Conservation (phyloP, 23 red algal species). For the Gracilaria gracilis region DNA sequence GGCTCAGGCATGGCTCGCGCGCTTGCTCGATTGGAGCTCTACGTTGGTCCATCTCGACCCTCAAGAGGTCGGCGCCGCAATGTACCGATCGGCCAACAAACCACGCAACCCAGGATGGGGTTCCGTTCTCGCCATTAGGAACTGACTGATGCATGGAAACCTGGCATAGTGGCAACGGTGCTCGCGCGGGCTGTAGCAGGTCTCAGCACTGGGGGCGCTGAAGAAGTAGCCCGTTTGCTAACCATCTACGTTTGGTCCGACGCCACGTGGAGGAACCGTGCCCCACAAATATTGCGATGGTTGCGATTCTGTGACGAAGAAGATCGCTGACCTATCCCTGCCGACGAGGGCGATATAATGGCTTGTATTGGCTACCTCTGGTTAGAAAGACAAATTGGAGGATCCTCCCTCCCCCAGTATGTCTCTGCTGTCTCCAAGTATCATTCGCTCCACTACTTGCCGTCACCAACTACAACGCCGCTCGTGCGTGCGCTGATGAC, state of each 20-base stretch:
- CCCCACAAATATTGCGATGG: neutral
- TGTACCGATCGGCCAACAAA: neutral
- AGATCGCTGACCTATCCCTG: too few species aligned
- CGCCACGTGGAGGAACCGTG: neutral
- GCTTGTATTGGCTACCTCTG: too few species aligned
- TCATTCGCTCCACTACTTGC: too few species aligned
- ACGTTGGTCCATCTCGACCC: neutral
- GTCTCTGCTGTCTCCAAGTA: too few species aligned
- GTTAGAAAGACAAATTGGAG: too few species aligned
- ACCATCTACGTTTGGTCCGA: neutral
- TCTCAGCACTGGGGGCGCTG: slow-evolving; percentile 1
- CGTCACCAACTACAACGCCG: too few species aligned
- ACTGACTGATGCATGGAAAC: neutral
- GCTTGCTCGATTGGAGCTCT: neutral
- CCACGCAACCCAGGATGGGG: slow-evolving; percentile 2
- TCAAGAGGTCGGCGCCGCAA: neutral
- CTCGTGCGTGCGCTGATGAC: too few species aligned
- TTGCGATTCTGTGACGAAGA: slow-evolving; percentile 28
- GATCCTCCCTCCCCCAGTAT: too few species aligned
- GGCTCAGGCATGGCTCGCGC: slow-evolving; percentile 10
- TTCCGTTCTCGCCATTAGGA: neutral
- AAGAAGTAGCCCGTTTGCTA: neutral
- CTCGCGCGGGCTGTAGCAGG: neutral
- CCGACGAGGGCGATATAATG: too few species aligned
- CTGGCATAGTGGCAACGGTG: neutral